Conservation (phyloP, 176 grass and related monocot genomes). For the Cenchrus fungigraminus region DNA sequence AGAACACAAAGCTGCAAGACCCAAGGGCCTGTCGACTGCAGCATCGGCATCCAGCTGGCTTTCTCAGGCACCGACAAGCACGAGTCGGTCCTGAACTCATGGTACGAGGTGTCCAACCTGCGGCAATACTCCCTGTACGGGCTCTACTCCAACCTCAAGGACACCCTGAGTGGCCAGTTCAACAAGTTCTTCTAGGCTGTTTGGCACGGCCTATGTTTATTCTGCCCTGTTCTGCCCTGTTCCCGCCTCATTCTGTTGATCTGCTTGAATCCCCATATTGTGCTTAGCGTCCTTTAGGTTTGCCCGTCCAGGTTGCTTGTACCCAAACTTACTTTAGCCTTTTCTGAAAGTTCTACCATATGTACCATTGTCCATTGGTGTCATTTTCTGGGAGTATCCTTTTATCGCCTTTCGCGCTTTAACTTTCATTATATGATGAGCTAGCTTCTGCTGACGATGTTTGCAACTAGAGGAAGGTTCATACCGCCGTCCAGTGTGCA, state of each 20-base stretch:
- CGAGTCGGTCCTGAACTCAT: constrained; percentile 85
- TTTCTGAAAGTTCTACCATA: constrained; percentile 34
- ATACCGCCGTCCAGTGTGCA: not conserved
- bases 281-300: constrained; percentile 25
- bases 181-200: constrained; percentile 76
- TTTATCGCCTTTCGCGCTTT: not conserved
- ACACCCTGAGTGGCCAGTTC: constrained; percentile 69
- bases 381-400: constrained; percentile 18
- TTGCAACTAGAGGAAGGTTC: not conserved
- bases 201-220: constrained; percentile 34
- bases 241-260: not conserved
- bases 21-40: constrained; percentile 89
- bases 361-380: not conserved
- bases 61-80: constrained; percentile 97
- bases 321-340: constrained; percentile 24
- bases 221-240: constrained; percentile 21
- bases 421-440: constrained; percentile 17
- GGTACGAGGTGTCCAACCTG: constrained; percentile 95
- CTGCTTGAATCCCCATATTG: constrained; percentile 10
- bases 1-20: constrained; percentile 75
- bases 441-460: not conserved
- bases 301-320: constrained; percentile 26
- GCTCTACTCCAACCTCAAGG: constrained; percentile 86
- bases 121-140: constrained; percentile 89
- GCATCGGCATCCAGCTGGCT: constrained; percentile 88